These are phyloP conservation scores for Fomitopsis betulina DNA, from an alignment of 1,284 basidiomycete genomes.

Conservation along the genomic window DNA sequence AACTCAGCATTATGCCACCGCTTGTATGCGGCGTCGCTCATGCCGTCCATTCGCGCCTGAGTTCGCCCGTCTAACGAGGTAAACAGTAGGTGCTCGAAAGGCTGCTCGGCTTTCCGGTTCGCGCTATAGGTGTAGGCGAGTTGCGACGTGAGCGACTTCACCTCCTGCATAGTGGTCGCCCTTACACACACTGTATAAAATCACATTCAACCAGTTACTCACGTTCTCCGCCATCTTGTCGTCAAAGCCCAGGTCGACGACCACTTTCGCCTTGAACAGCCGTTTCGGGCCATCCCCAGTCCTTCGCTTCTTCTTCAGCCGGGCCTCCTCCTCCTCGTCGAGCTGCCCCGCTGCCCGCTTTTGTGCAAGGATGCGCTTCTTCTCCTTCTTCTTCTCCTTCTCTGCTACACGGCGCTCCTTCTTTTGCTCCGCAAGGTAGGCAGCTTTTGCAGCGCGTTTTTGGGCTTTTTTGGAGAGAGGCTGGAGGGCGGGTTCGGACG, in stretches of 20 bases:
- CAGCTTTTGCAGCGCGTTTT: conserved; percentile 72
- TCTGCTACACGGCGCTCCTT: conserved; percentile 73
- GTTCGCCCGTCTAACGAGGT: conserved; percentile 77
- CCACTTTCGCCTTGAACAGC: conserved; percentile 70
- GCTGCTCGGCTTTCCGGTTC: conserved; percentile 69
- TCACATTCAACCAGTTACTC: conserved; percentile 23
- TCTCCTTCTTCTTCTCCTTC: conserved; percentile 67
- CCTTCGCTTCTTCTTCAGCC: conserved; percentile 40
- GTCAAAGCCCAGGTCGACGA: conserved; percentile 94
- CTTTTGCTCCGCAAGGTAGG: conserved; percentile 63
- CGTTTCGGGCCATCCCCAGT: conserved; percentile 29
- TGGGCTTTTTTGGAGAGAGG: conserved; percentile 75
- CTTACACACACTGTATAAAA: neutral
- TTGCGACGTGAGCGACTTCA: conserved; percentile 84
- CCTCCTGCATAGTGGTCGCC: conserved; percentile 54
- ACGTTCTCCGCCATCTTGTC: conserved; percentile 93
- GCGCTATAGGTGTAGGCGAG: conserved; percentile 86
- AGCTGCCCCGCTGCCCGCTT: conserved; percentile 53
- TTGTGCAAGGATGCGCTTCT: conserved; percentile 50
- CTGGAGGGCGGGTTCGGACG: conserved; percentile 13
- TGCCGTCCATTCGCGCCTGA: conserved; percentile 60
- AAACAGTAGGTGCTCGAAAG: conserved; percentile 73
- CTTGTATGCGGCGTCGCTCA: conserved; percentile 66
- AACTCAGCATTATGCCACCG: conserved; percentile 83
- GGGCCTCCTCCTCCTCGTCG: conserved; percentile 36